Percentiles rank a stretch among this genome's conserved stretches.
Evolutionary conservation across 352 stramenopile genomes (phyloP).

Genomic region (Albugo laibachii): DNA sequence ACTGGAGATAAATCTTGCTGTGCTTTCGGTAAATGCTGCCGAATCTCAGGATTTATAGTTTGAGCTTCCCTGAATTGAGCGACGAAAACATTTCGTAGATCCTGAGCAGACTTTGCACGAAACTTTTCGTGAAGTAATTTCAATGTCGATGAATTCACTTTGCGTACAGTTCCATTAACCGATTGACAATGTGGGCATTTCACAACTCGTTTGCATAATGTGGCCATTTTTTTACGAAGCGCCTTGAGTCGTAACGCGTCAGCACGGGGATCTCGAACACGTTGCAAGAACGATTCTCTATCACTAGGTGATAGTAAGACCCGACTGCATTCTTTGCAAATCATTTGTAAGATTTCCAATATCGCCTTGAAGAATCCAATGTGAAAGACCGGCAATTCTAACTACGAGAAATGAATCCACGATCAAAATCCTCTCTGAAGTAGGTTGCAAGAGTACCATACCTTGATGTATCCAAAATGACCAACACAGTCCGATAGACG

Average conservation of each 20-base stretch:
- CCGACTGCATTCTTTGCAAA: slow-evolving; percentile 92
- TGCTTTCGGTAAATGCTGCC: slow-evolving; percentile 62
- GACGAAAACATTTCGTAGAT: slow-evolving; percentile 71
- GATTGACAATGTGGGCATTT: slow-evolving; percentile 91
- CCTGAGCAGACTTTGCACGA: slow-evolving; percentile 73
- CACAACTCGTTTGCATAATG: slow-evolving; percentile 93
- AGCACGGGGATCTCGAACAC: slow-evolving; percentile 73
- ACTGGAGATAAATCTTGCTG: slow-evolving; percentile 83
- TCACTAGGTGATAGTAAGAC: slow-evolving; percentile 88
- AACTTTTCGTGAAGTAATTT: slow-evolving; percentile 98
- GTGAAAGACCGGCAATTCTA: slow-evolving; percentile 98
- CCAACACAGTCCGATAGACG: slow-evolving; percentile 95
- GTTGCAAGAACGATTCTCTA: slow-evolving; percentile 61
- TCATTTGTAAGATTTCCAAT: slow-evolving; percentile 94
- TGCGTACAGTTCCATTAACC: slow-evolving; percentile 96
- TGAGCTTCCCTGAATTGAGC: slow-evolving; percentile 64
- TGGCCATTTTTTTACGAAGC: slow-evolving; percentile 87
- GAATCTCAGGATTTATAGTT: slow-evolving; percentile 70
- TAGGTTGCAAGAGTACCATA: neutral
- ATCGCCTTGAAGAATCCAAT: slow-evolving; percentile 99
- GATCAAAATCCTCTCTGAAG: slow-evolving; percentile 3
- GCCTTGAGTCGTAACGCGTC: slow-evolving; percentile 60
- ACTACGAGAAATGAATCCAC: slow-evolving; percentile 6
- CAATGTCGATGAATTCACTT: slow-evolving; percentile 91
- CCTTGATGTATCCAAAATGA: slow-evolving; percentile 97